phyloP scores from a whole-genome alignment of 225 moss, liverwort and hornwort species.

The Pseudoscleropodium purum region DNA sequence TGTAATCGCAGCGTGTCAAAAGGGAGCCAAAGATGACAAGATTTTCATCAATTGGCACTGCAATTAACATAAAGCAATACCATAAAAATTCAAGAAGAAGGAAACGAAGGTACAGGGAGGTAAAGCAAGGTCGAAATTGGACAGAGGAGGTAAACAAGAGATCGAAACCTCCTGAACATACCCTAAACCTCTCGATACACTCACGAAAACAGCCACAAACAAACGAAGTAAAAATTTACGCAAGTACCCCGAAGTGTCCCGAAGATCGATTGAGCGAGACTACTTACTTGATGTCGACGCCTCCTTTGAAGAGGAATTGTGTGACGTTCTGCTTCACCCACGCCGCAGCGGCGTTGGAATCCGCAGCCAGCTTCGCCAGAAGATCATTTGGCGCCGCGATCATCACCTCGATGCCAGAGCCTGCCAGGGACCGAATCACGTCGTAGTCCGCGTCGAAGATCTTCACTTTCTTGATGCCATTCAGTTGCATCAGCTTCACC shows the following conservation, averaged over 20 bases:
- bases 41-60: background rate
- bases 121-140: background rate
- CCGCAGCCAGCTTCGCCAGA: constrained; percentile 26
- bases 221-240: background rate
- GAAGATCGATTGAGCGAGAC: background rate
- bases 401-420: constrained; percentile 72
- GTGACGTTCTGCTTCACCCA: constrained; percentile 90
- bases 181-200: background rate
- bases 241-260: background rate
- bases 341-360: constrained; percentile 31
- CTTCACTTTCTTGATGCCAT: constrained; percentile 38
- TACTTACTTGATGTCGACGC: constrained; percentile 71
- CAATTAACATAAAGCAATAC: background rate
- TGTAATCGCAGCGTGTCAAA: too few relatives aligned
- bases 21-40: background rate
- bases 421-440: constrained; percentile 42
- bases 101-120: background rate
- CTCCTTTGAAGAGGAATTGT: constrained; percentile 43
- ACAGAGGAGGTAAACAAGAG: too few relatives aligned
- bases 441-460: constrained; percentile 46
- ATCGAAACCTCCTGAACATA: background rate
- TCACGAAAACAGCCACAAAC: background rate
- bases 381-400: constrained; percentile 76
- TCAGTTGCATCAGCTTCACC: constrained; percentile 30
- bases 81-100: background rate